Percentiles rank a stretch among this genome's conserved stretches.
phyloP scores from a whole-genome alignment of 176 grass and related monocot genomes.

The maize (Zea mays) region Zm-B73-REFERENCE-NAM-5.0 NC_050097.1:197634001-197634500 shows the following conservation, averaged over 20 bases:
- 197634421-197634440: too few species aligned
- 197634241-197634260: constrained; percentile 68
- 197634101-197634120: constrained; percentile 36
- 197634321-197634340: too few species aligned
- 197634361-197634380: too few species aligned
- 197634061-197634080: not conserved
- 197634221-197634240: constrained; percentile 32
- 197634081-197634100: constrained; percentile 43
- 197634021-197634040: too few species aligned
- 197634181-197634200: constrained; percentile 70
- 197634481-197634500: too few species aligned
- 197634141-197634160: constrained; percentile 29
- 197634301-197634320: too few species aligned
- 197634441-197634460: too few species aligned
- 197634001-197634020: constrained; percentile 3
- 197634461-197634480: too few species aligned
- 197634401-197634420: too few species aligned
- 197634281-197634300: too few species aligned
- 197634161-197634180: constrained; percentile 49
- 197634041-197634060: not conserved
- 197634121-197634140: constrained; percentile 26
- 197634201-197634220: constrained; percentile 57
- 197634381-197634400: too few species aligned
- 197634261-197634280: constrained; percentile 41
- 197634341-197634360: too few species aligned